Base-by-base conservation (phyloP, 225 moss, liverwort and hornwort genomes). In the Polytrichum formosum region DNA sequence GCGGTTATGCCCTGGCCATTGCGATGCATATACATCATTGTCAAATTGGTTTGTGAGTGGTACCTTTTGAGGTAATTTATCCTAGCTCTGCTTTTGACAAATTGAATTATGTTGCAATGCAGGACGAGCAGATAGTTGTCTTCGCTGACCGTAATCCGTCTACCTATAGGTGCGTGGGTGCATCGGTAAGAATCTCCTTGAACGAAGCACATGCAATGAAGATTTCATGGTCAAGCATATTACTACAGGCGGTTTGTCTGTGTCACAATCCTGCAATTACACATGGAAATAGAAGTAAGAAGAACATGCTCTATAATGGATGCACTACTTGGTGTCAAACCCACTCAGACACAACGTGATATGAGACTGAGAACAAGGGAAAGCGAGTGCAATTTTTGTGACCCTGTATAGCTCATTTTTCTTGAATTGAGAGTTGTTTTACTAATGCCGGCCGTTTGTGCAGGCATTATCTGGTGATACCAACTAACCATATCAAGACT, bases 401-500 rank as follows among this genome's bases (percentile, higher is more conserved):
- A 46, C 3, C 1, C 46, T 46, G 46, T 16, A 46, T 13, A 46
- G 46, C 46, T 13, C 46, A 13, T 46, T 46, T 37, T 46, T 3
- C 46, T 46, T 46, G 13, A 46, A 46, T 46, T 46, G 46, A 46
- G 46, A 46, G 3, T 46, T 46, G 46, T 13, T 46, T 46, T 4
- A 46, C 16, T 46, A 46, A 46, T 46, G 3, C 61, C 66, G 54
- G 67, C 76, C 73, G 65, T n/a, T 72, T 7, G 33, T 37, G 76
- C 85, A 96, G 91, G 76, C 96, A 96, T 75, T 96, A 89, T 63
- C 80, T 96, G 65, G 89, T 93, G 55, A 74, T 92, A 65, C 92
- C 93, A 54, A 80, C 80, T 54, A 79, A 75, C 65, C 96, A 96
- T 74, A 78, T 93, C 58, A 89, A 86, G 77, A 91, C 90, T 66